Evolutionary conservation across 2,329 filamentous ascomycete genomes (phyloP).

Genomic region (Sporothrix humicola): DNA sequence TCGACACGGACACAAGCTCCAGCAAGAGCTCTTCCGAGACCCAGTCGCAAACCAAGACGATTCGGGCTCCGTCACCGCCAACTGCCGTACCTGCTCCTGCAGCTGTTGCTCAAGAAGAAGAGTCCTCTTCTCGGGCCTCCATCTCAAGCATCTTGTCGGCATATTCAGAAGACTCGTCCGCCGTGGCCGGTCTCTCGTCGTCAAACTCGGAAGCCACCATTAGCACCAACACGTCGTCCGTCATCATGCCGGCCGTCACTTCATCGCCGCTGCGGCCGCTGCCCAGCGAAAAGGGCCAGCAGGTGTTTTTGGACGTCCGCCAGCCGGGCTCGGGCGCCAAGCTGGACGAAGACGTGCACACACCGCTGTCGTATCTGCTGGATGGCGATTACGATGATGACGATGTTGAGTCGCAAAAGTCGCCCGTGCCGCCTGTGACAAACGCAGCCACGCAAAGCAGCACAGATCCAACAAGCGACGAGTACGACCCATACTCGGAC

Average conservation of each 20-base stretch:
- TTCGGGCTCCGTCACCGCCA: slow-evolving; percentile 36
- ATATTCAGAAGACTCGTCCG: slow-evolving; percentile 49
- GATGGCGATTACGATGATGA: slow-evolving; percentile 32
- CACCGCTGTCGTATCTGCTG: slow-evolving; percentile 36
- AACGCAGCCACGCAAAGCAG: background rate
- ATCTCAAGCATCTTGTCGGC: slow-evolving; percentile 62
- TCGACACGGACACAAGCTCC: background rate
- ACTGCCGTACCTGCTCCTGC: background rate
- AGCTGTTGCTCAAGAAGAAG: background rate
- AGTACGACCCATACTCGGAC: slow-evolving; percentile 31
- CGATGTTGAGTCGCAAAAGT: slow-evolving; percentile 4
- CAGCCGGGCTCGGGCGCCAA: background rate
- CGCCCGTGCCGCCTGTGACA: background rate
- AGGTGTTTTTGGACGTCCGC: background rate
- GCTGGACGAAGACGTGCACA: slow-evolving; percentile 26
- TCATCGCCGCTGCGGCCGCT: slow-evolving; percentile 36
- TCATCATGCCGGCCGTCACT: slow-evolving; percentile 42
- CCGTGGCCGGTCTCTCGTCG: slow-evolving; percentile 30
- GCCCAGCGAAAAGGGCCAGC: slow-evolving; percentile 9
- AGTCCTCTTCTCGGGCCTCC: slow-evolving; percentile 45
- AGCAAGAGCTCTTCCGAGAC: slow-evolving; percentile 22
- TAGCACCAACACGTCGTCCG: slow-evolving; percentile 47
- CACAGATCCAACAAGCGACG: slow-evolving; percentile 20
- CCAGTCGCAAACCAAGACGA: slow-evolving; percentile 37
- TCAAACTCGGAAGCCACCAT: slow-evolving; percentile 48